These are phyloP conservation scores for Cryphonectria carpinicola DNA, from an alignment of 2,329 filamentous ascomycete species.

Conservation along the genomic window DNA sequence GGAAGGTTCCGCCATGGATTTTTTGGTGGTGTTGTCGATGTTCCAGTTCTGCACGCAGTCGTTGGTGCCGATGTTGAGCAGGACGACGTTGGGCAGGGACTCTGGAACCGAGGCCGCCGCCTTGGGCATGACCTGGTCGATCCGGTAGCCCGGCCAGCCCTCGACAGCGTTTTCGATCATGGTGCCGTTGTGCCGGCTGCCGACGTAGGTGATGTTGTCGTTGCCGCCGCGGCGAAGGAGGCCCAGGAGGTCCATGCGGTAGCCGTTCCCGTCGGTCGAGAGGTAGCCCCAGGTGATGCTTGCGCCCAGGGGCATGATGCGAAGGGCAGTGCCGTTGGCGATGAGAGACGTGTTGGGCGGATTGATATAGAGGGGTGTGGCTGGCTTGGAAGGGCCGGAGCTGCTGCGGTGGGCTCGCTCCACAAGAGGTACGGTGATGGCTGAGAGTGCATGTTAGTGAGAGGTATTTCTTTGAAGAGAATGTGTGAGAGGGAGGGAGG, in stretches of 20 bases:
- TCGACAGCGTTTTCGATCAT: slow-evolving; percentile 50
- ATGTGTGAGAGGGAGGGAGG: not conserved
- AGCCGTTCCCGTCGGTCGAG: slow-evolving; percentile 46
- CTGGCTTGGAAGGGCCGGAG: not conserved
- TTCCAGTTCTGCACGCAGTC: slow-evolving; percentile 43
- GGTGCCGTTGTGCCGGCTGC: slow-evolving; percentile 42
- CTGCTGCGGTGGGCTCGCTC: not conserved
- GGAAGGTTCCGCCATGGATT: not conserved
- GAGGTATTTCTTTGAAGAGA: not conserved
- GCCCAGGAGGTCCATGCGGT: slow-evolving; percentile 40
- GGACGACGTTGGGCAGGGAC: slow-evolving; percentile 44
- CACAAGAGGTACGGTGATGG: slow-evolving; percentile 24
- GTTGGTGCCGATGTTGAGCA: slow-evolving; percentile 50
- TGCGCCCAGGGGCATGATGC: slow-evolving; percentile 49
- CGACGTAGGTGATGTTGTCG: slow-evolving; percentile 44
- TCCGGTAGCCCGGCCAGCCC: slow-evolving; percentile 47
- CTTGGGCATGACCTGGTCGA: slow-evolving; percentile 44
- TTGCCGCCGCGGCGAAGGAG: slow-evolving; percentile 40
- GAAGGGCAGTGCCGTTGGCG: slow-evolving; percentile 37
- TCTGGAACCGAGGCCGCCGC: slow-evolving; percentile 38
- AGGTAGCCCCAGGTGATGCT: slow-evolving; percentile 46
- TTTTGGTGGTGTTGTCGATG: slow-evolving; percentile 30
- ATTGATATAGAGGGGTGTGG: slow-evolving; percentile 1
- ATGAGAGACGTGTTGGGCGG: slow-evolving; percentile 25
- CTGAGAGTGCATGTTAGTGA: slow-evolving; percentile 10